Conservation (phyloP, 2,329 filamentous ascomycete species). For the Sporothrix euskadiensis region DNA sequence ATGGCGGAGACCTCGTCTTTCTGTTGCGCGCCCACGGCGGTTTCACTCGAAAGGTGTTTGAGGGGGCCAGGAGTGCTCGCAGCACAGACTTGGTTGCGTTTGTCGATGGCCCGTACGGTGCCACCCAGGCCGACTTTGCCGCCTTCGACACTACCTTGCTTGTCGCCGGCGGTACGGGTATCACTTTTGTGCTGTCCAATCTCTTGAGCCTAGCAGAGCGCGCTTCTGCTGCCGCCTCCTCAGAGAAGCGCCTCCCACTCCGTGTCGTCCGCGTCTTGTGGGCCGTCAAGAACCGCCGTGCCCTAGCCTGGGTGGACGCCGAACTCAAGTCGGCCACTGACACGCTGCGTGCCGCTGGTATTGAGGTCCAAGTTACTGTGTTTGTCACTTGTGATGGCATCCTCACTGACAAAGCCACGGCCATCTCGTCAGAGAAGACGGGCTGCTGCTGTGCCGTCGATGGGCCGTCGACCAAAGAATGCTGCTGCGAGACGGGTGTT, state of each 20-base stretch:
- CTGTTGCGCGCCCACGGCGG: constrained; percentile 1
- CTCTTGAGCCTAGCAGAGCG: neutral
- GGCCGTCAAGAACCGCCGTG: constrained; percentile 4
- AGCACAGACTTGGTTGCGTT: neutral
- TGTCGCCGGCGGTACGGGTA: neutral
- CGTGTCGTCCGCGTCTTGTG: neutral
- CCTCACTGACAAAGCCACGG: neutral
- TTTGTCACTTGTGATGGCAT: neutral
- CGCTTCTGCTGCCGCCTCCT: neutral
- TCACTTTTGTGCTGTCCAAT: neutral
- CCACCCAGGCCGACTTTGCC: neutral
- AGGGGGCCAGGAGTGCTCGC: neutral
- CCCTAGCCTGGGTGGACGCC: neutral
- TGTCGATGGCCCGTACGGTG: neutral
- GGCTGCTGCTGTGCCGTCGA: neutral
- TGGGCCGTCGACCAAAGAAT: neutral
- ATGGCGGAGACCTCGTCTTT: constrained; percentile 6
- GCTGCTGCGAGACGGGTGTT: constrained; percentile 2
- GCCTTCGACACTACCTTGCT: neutral
- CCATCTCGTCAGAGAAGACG: neutral
- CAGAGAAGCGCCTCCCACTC: neutral
- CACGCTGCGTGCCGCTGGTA: neutral
- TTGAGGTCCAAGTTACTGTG: neutral
- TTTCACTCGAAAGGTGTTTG: neutral
- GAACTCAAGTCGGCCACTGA: neutral